Evolutionary conservation across 176 grass and related monocot genomes (phyloP).

Genomic region (Bolboschoenus planiculmis): DNA sequence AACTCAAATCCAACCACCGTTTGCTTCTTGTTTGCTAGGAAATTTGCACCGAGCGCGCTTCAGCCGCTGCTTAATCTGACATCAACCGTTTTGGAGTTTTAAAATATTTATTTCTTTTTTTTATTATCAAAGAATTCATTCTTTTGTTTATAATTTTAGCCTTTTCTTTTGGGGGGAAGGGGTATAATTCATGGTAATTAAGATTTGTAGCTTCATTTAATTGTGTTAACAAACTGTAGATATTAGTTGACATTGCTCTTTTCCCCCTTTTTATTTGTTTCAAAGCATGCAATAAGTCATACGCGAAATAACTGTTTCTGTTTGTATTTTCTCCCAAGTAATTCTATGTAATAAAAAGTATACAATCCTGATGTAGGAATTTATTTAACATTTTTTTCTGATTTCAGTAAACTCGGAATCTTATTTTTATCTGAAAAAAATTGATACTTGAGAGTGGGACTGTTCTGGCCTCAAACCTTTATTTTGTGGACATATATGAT

Average conservation of each 20-base stretch:
- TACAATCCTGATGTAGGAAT: background rate
- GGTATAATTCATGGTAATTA: slow-evolving; percentile 5
- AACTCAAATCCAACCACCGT: slow-evolving; percentile 25
- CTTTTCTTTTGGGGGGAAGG: background rate
- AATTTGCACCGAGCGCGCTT: slow-evolving; percentile 55
- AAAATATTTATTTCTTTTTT: background rate
- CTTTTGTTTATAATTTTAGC: background rate
- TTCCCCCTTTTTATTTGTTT: background rate
- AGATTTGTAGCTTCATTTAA: slow-evolving; percentile 15
- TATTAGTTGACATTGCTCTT: background rate
- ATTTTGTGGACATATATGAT: background rate
- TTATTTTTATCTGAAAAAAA: background rate
- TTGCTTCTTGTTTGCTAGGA: slow-evolving; percentile 86
- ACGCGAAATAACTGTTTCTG: background rate
- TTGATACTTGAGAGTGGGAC: background rate
- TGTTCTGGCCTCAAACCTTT: background rate
- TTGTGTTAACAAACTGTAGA: background rate
- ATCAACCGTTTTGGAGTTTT: slow-evolving; percentile 53
- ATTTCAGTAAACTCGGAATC: background rate
- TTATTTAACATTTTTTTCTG: background rate
- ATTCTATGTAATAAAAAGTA: background rate
- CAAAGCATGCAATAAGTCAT: background rate
- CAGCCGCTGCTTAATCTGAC: slow-evolving; percentile 57
- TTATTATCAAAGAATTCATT: background rate
- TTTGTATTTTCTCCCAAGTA: background rate